A percentile compares a stretch with the other conserved stretches of the same genome.
Conservation (phyloP, 208 protist species). For the Porcisia hertigi region DNA sequence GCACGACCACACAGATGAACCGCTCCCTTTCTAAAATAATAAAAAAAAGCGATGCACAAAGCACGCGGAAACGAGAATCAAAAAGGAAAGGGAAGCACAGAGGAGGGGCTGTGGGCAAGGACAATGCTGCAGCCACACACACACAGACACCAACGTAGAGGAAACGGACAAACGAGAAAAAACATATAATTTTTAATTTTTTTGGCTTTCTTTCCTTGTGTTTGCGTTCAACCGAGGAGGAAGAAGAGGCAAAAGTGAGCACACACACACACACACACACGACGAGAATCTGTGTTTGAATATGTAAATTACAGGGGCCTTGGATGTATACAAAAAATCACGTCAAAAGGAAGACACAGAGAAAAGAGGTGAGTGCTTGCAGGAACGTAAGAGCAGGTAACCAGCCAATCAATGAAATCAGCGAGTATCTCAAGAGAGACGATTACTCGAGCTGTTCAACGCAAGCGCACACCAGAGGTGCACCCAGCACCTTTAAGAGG, state of each 20-base stretch:
- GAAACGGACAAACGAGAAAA: background rate
- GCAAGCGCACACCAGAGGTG: background rate
- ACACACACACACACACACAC: slow-evolving; percentile 1
- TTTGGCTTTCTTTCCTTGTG: background rate
- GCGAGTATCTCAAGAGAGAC: background rate
- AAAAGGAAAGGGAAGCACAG: background rate
- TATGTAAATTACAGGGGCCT: background rate
- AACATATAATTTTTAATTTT: background rate
- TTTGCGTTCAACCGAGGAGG: background rate
- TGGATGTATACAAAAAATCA: background rate
- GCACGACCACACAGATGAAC: background rate
- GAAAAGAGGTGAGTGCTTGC: no score
- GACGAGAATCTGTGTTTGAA: background rate
- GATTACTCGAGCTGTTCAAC: background rate
- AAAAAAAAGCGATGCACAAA: background rate
- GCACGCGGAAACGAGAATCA: background rate
- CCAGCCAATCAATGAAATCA: background rate
- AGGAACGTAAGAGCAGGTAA: background rate
- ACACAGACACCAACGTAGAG: background rate
- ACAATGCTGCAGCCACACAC: background rate
- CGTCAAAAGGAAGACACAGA: background rate
- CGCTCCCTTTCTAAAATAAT: background rate
- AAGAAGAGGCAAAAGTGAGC: background rate
- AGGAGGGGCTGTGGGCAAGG: background rate
- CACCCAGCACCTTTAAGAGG: background rate